Conservation (phyloP, 2,329 filamentous ascomycete genomes). For the Arthroderma uncinatum region DNA sequence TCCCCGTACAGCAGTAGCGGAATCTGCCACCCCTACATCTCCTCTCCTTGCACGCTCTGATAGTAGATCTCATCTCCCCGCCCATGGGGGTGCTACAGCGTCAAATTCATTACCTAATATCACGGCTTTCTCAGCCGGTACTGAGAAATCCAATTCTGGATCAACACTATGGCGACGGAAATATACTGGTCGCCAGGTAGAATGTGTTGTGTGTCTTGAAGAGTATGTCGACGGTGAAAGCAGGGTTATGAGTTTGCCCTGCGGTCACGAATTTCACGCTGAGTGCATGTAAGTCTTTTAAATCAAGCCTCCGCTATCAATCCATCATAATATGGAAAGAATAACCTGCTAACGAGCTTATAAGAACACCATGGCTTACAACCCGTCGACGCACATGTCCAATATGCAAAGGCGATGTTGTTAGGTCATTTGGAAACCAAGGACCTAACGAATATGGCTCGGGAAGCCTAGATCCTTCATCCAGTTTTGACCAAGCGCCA, state of each 20-base stretch:
- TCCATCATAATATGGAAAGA: neutral
- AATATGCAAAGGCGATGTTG: conserved; percentile 96
- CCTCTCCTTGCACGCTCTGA: conserved; percentile 51
- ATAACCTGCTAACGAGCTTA: conserved; percentile 16
- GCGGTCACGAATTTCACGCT: conserved; percentile 93
- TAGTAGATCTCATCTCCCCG: conserved; percentile 30
- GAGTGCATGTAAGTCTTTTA: conserved; percentile 81
- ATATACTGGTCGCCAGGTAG: conserved; percentile 57
- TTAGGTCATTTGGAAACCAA: conserved; percentile 41
- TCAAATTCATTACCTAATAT: conserved; percentile 13
- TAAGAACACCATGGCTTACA: conserved; percentile 88
- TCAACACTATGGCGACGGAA: conserved; percentile 40
- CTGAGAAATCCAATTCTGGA: conserved; percentile 38
- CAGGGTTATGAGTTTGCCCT: conserved; percentile 91
- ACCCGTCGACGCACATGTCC: conserved; percentile 93
- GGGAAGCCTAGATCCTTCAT: conserved; percentile 30
- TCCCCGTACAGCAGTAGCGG: conserved; percentile 51
- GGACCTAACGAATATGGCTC: conserved; percentile 1
- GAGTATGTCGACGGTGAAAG: conserved; percentile 93
- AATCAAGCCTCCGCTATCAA: neutral
- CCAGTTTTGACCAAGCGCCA: conserved; percentile 36
- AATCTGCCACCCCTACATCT: conserved; percentile 60
- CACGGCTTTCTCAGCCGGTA: conserved; percentile 8
- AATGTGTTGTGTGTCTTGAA: conserved; percentile 93
- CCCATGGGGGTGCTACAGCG: conserved; percentile 20